phyloP scores from a whole-genome alignment of 2,329 filamentous ascomycete species.

The Ophiostoma ips region DNA sequence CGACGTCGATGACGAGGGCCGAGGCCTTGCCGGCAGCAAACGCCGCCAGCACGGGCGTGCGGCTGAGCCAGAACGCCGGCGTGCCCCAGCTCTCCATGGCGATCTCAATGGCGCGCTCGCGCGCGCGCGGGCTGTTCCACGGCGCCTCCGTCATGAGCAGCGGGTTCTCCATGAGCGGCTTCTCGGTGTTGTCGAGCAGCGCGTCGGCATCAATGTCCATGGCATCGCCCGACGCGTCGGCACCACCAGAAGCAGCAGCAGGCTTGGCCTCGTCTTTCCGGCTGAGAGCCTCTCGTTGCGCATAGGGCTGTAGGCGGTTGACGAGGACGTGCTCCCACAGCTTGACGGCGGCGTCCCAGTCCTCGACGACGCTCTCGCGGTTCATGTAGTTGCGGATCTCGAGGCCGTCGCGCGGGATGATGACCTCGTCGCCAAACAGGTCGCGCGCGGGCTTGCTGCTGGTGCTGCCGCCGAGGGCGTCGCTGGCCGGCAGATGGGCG shows the following conservation, averaged over 20 bases:
- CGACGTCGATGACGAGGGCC: constrained; percentile 82
- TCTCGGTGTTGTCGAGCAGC: constrained; percentile 47
- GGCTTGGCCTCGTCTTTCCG: constrained; percentile 36
- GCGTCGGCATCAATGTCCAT: constrained; percentile 54
- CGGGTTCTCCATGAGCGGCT: constrained; percentile 76
- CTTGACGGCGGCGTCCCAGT: constrained; percentile 84
- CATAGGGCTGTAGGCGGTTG: constrained; percentile 64
- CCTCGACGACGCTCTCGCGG: constrained; percentile 77
- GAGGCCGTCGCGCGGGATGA: constrained; percentile 61
- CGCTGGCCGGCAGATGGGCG: constrained; percentile 34
- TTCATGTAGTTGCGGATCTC: constrained; percentile 89
- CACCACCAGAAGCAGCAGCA: constrained; percentile 36
- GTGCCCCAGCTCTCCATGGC: constrained; percentile 95
- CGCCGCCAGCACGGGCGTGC: constrained; percentile 76
- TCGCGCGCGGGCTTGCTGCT: constrained; percentile 35
- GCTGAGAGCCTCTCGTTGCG: not conserved
- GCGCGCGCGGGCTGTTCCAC: constrained; percentile 76
- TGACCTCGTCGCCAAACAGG: constrained; percentile 81
- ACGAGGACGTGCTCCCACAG: constrained; percentile 91
- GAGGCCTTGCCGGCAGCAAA: constrained; percentile 90
- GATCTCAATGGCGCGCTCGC: constrained; percentile 90
- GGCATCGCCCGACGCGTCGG: constrained; percentile 47
- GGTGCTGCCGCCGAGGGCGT: constrained; percentile 20
- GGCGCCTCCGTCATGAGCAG: constrained; percentile 86
- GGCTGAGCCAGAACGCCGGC: constrained; percentile 85